Evolutionary conservation across 2,329 filamentous ascomycete genomes (phyloP).

Genomic region (Fusarium odoratissimum): DNA sequence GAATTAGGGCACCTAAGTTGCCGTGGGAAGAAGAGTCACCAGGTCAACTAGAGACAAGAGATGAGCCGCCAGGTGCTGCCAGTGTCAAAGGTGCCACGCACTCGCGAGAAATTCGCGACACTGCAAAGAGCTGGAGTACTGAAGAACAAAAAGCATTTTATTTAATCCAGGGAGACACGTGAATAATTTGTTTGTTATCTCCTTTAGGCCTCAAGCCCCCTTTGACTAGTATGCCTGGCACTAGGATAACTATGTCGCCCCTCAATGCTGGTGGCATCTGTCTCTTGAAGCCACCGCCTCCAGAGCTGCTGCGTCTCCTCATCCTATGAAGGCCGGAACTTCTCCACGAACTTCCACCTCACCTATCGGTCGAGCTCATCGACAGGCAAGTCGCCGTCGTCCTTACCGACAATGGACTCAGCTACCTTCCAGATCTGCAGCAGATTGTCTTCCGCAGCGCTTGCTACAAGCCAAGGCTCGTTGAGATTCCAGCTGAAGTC

Average conservation of each 20-base stretch:
- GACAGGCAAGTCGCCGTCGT: slow-evolving; percentile 78
- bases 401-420: slow-evolving; percentile 82
- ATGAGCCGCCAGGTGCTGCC: neutral
- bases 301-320: slow-evolving; percentile 44
- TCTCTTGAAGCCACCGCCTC: slow-evolving; percentile 32
- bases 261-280: slow-evolving; percentile 23
- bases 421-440: slow-evolving; percentile 94
- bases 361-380: slow-evolving; percentile 78
- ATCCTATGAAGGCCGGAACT: slow-evolving; percentile 48
- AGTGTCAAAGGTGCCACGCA: slow-evolving; percentile 8
- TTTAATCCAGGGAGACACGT: neutral
- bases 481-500: slow-evolving; percentile 99
- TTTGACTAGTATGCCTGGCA: slow-evolving; percentile 7
- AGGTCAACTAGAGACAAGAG: neutral
- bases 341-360: slow-evolving; percentile 51
- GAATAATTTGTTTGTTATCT: neutral
- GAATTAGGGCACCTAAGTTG: neutral
- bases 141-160: neutral
- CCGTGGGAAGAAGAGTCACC: neutral
- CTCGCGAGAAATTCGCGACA: neutral
- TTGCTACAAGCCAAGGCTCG: slow-evolving; percentile 96
- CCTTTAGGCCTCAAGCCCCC: neutral
- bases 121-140: neutral
- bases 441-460: slow-evolving; percentile 95
- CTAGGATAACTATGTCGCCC: slow-evolving; percentile 33